A percentile compares a stretch with the other conserved stretches of the same genome.
Evolutionary conservation across 2,329 filamentous ascomycete genomes (phyloP).

Genomic region (Ceratocystis lukuohia): DNA sequence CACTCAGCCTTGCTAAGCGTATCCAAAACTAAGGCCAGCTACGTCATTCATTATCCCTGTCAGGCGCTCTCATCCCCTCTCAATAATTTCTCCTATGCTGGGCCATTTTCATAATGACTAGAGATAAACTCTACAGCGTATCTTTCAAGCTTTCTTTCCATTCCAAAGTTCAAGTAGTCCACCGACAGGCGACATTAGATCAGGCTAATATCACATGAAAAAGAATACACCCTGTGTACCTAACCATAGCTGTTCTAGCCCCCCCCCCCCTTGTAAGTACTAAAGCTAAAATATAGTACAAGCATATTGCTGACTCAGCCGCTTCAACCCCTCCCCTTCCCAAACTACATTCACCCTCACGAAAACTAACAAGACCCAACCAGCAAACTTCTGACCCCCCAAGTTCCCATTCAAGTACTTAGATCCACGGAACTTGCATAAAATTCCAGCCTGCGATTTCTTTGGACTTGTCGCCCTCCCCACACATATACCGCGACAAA

Average conservation of each 20-base stretch:
- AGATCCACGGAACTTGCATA: not conserved
- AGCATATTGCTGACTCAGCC: not conserved
- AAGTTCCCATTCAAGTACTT: not conserved
- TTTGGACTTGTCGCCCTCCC: not conserved
- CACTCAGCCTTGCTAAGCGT: not conserved
- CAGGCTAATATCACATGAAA: not conserved
- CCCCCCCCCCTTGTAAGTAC: not conserved
- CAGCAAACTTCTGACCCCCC: not conserved
- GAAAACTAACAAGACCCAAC: not conserved
- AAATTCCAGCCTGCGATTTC: not conserved
- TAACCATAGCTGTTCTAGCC: not conserved
- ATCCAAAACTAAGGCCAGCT: not conserved
- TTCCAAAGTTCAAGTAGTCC: not conserved
- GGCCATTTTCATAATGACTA: not conserved
- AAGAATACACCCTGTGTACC: not conserved
- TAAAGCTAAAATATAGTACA: not conserved
- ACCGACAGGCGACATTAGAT: not conserved
- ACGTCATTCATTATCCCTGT: slow-evolving; percentile 12
- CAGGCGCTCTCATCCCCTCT: not conserved
- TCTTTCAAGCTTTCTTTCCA: not conserved
- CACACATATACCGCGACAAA: not conserved
- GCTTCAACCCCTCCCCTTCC: not conserved
- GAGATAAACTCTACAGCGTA: not conserved
- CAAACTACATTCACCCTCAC: slow-evolving; percentile 1
- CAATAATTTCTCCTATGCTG: not conserved